These are phyloP conservation scores for Clathrospora elynae DNA, from an alignment of 2,329 filamentous ascomycete species.

Conservation along the genomic window DNA sequence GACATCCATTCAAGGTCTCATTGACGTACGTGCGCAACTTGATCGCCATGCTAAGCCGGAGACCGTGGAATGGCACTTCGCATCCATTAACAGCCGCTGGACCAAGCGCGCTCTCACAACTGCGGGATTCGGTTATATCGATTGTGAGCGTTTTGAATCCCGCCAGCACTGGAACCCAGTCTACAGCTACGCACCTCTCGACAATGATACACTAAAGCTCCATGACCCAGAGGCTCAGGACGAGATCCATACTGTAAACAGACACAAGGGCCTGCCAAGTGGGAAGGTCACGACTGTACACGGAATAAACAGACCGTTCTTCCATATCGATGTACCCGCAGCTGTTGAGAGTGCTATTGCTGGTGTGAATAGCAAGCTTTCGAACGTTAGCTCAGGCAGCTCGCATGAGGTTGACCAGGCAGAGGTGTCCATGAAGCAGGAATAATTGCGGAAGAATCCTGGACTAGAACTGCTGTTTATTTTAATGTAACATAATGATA, in stretches of 20 bases:
- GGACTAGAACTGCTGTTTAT: too few relatives aligned
- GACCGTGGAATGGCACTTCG: slow-evolving; percentile 91
- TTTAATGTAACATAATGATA: too few relatives aligned
- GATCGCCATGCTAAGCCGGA: slow-evolving; percentile 82
- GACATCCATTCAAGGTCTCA: slow-evolving; percentile 88
- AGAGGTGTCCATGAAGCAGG: slow-evolving; percentile 23
- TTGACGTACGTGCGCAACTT: slow-evolving; percentile 93
- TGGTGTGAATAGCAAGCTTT: slow-evolving; percentile 64
- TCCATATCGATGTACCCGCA: slow-evolving; percentile 90
- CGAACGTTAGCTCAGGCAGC: slow-evolving; percentile 25
- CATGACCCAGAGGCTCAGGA: slow-evolving; percentile 50
- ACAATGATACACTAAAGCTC: slow-evolving; percentile 66
- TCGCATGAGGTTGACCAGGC: slow-evolving; percentile 15
- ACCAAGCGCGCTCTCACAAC: slow-evolving; percentile 85
- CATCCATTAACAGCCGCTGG: slow-evolving; percentile 93
- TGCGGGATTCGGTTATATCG: slow-evolving; percentile 80
- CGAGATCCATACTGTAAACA: slow-evolving; percentile 21
- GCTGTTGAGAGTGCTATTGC: slow-evolving; percentile 86
- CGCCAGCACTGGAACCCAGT: slow-evolving; percentile 82
- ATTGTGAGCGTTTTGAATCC: slow-evolving; percentile 56
- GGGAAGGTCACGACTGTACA: slow-evolving; percentile 70
- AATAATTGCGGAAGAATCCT: too few relatives aligned
- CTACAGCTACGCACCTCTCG: slow-evolving; percentile 90
- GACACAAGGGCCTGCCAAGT: slow-evolving; percentile 24
- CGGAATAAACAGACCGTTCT: slow-evolving; percentile 86